Evolutionary conservation across 2,329 filamentous ascomycete species (phyloP).

Genomic region (Aspergillus ochraceus): DNA sequence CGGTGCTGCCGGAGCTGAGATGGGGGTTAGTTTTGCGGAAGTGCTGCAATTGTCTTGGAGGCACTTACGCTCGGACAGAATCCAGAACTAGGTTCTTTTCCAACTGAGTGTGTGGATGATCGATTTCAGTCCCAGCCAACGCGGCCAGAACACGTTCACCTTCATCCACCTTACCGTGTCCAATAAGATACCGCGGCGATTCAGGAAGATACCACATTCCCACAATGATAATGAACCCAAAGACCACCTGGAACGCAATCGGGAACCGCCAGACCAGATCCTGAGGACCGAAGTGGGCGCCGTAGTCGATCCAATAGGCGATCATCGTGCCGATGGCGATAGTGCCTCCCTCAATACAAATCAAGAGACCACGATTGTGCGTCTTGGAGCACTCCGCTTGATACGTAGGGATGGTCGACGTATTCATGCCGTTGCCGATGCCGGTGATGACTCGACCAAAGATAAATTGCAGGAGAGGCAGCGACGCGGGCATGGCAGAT

Average conservation of each 20-base stretch:
- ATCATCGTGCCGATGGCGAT: slow-evolving; percentile 18
- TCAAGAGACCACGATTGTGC: slow-evolving; percentile 18
- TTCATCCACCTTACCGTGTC: slow-evolving; percentile 15
- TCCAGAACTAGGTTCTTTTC: slow-evolving; percentile 14
- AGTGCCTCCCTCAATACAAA: slow-evolving; percentile 19
- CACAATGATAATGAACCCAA: slow-evolving; percentile 18
- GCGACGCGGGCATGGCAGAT: slow-evolving; percentile 12
- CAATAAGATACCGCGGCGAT: slow-evolving; percentile 20
- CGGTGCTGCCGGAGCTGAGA: slow-evolving; percentile 4
- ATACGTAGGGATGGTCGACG: slow-evolving; percentile 20
- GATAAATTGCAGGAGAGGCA: slow-evolving; percentile 20
- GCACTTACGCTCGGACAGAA: slow-evolving; percentile 13
- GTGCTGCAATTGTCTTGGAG: background rate
- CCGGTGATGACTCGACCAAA: slow-evolving; percentile 22
- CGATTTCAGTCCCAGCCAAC: slow-evolving; percentile 11
- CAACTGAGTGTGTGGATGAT: slow-evolving; percentile 10
- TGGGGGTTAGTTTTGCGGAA: background rate
- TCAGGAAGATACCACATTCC: slow-evolving; percentile 18
- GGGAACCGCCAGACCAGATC: slow-evolving; percentile 19
- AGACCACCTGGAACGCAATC: slow-evolving; percentile 19
- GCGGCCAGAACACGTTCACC: slow-evolving; percentile 13
- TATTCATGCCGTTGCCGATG: slow-evolving; percentile 22
- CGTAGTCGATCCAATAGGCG: slow-evolving; percentile 22
- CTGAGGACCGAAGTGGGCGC: slow-evolving; percentile 11
- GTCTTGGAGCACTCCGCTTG: slow-evolving; percentile 21